Evolutionary conservation across 1,284 basidiomycete genomes (phyloP), one percentile per base, ranked within the genome.

Genomic region (Sanghuangporus sanghuang): DNA sequence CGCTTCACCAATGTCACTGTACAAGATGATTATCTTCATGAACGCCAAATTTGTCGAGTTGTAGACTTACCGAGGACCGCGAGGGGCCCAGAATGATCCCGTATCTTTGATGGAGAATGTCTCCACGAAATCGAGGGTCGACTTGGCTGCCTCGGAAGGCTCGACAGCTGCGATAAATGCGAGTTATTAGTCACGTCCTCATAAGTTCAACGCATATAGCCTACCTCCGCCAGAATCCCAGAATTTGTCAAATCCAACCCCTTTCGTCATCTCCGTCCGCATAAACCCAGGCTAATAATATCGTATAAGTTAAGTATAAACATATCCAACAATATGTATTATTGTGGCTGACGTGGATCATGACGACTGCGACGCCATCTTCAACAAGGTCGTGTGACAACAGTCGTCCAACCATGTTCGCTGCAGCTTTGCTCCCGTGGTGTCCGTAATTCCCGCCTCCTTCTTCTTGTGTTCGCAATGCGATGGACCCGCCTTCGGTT

Each of bases 371-470:
- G 16, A 81, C 68, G 2, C 75, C 77, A 57, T 75, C 71, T 32
- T 76, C 72, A 52, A 74, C 70, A n/a, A 82, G 62, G 64, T 81
- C 79, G 56, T 74, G 71, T 8, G 73, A 71, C 18, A 82, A 67
- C n/a, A 82, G 68, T 54, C 76, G 75, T 1, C 79, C 80, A 1
- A 77, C 73, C 80, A 82, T 81, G 64, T 82, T 82, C 2, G 72
- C 75, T 14, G 79, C 80, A 5, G 77, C 78, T 69, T 82, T 81
- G 63, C 74, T 77, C 1, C 77, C 79, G 66, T 82, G 80, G 68
- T 82, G 80, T 7, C 77, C 80, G 65, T 76, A 81, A 68, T 78
- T 80, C 11, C 78, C 77, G 4, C 79, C 79, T 32, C 79, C 79
- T 70, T 82, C 80, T 58, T 74, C 75, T 65, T 72, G 70, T 0